Evolutionary conservation across 2,329 filamentous ascomycete genomes (phyloP).

Genomic region (Madurella fahalii): DNA sequence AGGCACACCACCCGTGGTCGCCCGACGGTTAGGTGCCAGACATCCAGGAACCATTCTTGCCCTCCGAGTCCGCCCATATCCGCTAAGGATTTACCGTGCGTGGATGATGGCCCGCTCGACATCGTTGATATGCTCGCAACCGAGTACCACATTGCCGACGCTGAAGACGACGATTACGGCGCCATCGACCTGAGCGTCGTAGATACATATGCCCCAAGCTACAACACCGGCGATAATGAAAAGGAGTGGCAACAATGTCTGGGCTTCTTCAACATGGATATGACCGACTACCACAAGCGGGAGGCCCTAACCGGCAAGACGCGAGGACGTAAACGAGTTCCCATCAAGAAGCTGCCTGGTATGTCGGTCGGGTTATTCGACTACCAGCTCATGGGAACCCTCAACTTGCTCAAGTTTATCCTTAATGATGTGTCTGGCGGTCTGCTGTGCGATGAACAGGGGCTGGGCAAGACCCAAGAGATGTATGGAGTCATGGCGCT

Average conservation of each 20-base stretch:
- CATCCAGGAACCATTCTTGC: too few species aligned
- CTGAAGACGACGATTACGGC: conserved; percentile 21
- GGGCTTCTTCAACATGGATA: conserved; percentile 18
- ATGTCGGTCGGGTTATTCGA: conserved; percentile 24
- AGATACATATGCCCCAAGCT: conserved; percentile 21
- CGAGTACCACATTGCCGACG: conserved; percentile 3
- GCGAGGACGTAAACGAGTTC: conserved; percentile 14
- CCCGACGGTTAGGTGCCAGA: not conserved
- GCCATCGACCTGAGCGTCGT: conserved; percentile 13
- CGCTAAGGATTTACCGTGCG: not conserved
- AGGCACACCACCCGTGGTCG: not conserved
- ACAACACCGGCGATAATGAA: conserved; percentile 17
- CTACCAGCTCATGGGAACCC: conserved; percentile 24
- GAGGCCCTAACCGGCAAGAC: not conserved
- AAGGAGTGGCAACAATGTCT: conserved; percentile 14
- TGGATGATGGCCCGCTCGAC: not conserved
- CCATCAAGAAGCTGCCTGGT: conserved; percentile 20
- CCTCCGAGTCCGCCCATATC: too few species aligned
- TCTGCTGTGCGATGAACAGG: conserved; percentile 23
- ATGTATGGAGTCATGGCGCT: conserved; percentile 23
- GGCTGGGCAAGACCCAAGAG: conserved; percentile 25
- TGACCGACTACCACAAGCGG: conserved; percentile 6
- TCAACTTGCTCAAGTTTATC: conserved; percentile 14
- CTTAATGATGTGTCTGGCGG: conserved; percentile 18
- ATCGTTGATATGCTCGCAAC: not conserved